Conservation (phyloP, 257 asterid genomes). For the Solanum appendiculatum region DNA sequence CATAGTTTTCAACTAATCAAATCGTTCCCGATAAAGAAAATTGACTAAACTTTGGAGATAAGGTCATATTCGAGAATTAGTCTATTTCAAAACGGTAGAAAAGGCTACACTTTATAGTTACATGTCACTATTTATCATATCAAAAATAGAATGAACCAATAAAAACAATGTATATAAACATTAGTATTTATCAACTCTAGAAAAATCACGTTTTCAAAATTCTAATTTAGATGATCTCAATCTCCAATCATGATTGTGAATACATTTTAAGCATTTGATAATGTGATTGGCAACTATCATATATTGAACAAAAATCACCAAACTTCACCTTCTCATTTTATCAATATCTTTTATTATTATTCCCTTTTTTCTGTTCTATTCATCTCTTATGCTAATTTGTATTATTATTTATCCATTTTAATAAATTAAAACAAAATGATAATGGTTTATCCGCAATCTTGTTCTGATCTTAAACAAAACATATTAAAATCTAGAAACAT, state of each 20-base stretch:
- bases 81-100: too few relatives aligned
- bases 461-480: too few relatives aligned
- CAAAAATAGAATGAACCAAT: background rate
- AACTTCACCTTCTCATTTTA: background rate
- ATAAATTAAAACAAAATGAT: background rate
- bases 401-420: background rate
- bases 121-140: background rate
- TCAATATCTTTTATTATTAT: background rate
- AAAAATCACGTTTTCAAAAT: background rate
- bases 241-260: background rate
- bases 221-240: background rate
- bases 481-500: too few relatives aligned
- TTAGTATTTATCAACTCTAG: background rate
- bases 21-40: too few relatives aligned
- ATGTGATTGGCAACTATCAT: background rate
- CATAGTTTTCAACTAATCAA: too few relatives aligned
- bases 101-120: too few relatives aligned
- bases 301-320: background rate
- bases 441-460: rapidly evolving
- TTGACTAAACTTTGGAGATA: too few relatives aligned
- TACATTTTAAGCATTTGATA: background rate
- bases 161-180: background rate
- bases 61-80: too few relatives aligned
- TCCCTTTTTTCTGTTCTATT: background rate
- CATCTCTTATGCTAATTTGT: background rate